Evolutionary conservation across 306 rosid genomes (phyloP).

Genomic region (Prinsepia uniflora): DNA sequence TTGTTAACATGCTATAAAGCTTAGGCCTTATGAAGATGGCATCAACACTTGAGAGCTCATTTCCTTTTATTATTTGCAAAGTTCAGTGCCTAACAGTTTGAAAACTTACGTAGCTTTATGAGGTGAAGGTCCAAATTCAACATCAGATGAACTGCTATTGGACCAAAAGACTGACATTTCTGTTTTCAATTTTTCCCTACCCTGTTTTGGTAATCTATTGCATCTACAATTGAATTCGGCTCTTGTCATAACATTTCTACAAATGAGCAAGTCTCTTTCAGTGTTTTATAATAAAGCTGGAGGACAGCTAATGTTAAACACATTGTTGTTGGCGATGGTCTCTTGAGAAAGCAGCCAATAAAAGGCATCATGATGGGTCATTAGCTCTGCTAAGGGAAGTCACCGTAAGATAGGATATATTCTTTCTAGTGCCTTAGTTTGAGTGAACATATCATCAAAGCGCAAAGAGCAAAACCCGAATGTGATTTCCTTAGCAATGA

Average conservation of each 20-base stretch:
- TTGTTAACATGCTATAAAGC: background rate
- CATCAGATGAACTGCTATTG: background rate
- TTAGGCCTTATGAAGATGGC: background rate
- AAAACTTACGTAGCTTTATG: background rate
- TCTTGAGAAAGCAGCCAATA: conserved; percentile 11
- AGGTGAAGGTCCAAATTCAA: background rate
- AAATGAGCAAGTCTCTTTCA: background rate
- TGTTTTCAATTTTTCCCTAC: background rate
- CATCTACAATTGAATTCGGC: background rate
- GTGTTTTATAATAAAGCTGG: conserved; percentile 4
- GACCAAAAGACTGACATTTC: background rate
- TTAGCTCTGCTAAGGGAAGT: conserved; percentile 15
- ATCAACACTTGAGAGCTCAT: background rate
- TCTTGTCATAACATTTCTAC: background rate
- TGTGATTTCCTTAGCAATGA: background rate
- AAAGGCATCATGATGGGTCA: background rate
- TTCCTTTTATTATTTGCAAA: background rate
- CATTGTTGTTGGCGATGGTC: conserved; percentile 8
- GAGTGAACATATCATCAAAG: background rate
- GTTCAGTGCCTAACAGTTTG: background rate
- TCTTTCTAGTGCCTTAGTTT: conserved; percentile 5
- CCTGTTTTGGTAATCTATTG: background rate
- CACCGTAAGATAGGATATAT: conserved; percentile 21
- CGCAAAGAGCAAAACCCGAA: background rate
- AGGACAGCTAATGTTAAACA: conserved; percentile 21